A percentile compares a stretch with the other conserved stretches of the same genome.
phyloP scores from a whole-genome alignment of 1,139 yeast genomes.

The Suhomyces panamericanus region DNA sequence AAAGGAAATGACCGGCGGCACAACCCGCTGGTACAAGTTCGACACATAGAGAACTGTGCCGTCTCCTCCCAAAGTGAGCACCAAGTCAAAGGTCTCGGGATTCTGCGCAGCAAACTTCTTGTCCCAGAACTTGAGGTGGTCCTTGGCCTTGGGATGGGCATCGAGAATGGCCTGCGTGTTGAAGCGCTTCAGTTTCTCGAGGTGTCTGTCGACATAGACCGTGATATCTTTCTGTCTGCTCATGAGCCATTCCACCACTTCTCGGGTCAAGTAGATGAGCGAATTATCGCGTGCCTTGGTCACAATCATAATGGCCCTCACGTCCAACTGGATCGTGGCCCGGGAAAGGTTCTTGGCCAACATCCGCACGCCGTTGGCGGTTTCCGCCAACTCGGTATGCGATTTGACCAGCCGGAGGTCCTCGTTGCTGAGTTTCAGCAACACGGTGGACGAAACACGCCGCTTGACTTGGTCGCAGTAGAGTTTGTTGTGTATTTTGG shows the following conservation, averaged over 20 bases:
- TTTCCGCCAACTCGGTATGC: conserved; percentile 75
- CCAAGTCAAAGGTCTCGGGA: conserved; percentile 70
- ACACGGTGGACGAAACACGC: conserved; percentile 10
- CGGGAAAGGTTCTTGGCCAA: conserved; percentile 71
- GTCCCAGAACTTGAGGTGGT: conserved; percentile 66
- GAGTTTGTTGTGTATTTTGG: conserved; percentile 39
- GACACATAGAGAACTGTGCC: conserved; percentile 86
- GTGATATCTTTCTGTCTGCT: conserved; percentile 43
- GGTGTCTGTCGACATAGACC: conserved; percentile 70
- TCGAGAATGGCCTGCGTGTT: conserved; percentile 45
- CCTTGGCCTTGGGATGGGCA: conserved; percentile 42
- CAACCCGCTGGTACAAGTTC: conserved; percentile 73
- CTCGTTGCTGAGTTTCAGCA: conserved; percentile 23
- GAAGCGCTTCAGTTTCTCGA: conserved; percentile 62
- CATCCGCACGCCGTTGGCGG: conserved; percentile 84
- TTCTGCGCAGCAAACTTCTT: conserved; percentile 53
- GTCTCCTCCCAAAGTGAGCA: conserved; percentile 84
- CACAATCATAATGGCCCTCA: conserved; percentile 70
- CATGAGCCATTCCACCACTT: conserved; percentile 75
- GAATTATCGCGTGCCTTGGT: conserved; percentile 86
- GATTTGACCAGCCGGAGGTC: conserved; percentile 54
- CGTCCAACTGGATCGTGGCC: conserved; percentile 72
- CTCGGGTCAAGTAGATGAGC: conserved; percentile 69
- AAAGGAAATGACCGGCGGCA: conserved; percentile 86
- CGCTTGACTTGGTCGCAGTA: conserved; percentile 26